Base-by-base conservation (phyloP, 2,329 filamentous ascomycete species). In the Cercospora sp. region DNA sequence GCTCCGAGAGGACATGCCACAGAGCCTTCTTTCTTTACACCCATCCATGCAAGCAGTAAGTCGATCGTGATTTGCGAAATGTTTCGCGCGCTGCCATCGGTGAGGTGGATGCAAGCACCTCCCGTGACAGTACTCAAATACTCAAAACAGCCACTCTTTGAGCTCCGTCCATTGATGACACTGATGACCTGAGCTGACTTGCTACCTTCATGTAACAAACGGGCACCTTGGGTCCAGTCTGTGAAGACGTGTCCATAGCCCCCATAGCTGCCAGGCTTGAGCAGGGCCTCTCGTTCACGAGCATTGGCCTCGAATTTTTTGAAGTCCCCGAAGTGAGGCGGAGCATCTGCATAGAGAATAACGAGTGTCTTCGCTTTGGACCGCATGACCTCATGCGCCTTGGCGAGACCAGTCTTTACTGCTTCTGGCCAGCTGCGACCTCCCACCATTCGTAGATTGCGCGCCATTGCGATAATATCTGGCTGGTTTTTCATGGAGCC, bases 1-100 rank as follows among this genome's bases (percentile, higher is more conserved):
- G 58, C 63, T 26, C 13, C 48, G 10, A 65, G 51, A 26, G 20
- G 9, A 40, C 45, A 23, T 12, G 18, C 33, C 26, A 28, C 31
- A 16, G 53, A 36, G 13, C 63, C 67, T 28, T 58, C 60, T 23
- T 71, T 71, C 57, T 60, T 65, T 6, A 69, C 59, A 5, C 60
- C 64, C 67, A 71, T 71, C 69, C 69, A 71, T 26, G 69, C 53
- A 33, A 69, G 31, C 1, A 71, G 59, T 8, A 67, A 36, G 31
- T 71, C 64, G 12, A 69, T 58, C 5, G 64, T 69, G 28, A 64
- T 60, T 40, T 71, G 64, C 28, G 67, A 71, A 28, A 69, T 71
- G 23, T 51, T 66, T 10, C 69, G 64, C 0, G 67, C 48, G 18
- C 51, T 53, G 10, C 18, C 12, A 20, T 57, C 30, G 5, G 45